phyloP scores from a whole-genome alignment of 192 early-diverging fungal species.

The Backusella morwellensis region DNA sequence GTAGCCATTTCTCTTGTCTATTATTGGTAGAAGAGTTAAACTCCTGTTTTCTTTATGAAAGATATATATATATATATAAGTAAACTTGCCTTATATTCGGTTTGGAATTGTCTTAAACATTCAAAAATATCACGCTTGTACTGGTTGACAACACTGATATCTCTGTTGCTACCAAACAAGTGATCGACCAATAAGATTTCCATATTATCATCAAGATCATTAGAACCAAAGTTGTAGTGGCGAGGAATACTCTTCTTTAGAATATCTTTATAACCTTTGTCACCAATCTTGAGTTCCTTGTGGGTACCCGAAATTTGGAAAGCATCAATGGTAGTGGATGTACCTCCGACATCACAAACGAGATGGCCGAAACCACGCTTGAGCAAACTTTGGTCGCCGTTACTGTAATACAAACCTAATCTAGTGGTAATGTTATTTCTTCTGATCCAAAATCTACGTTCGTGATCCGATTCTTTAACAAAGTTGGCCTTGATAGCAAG shows the following conservation, averaged over 20 bases:
- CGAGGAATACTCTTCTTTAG: not conserved
- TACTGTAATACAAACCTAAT: not conserved
- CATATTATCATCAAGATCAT: not conserved
- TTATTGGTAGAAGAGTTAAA: not conserved
- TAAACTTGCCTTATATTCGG: not conserved
- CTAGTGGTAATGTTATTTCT: not conserved
- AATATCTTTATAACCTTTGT: not conserved
- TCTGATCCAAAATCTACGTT: not conserved
- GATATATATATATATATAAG: not conserved
- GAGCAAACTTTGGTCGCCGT: not conserved
- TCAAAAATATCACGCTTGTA: constrained; percentile 4
- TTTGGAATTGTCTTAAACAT: constrained; percentile 1
- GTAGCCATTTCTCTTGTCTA: not conserved
- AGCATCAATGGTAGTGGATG: not conserved
- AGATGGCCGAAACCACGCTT: not conserved
- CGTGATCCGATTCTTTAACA: not conserved
- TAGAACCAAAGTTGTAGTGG: not conserved
- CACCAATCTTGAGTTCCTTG: not conserved
- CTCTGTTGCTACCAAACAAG: not conserved
- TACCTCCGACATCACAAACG: not conserved
- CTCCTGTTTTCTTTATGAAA: not conserved
- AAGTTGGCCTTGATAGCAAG: not conserved
- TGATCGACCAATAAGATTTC: not conserved
- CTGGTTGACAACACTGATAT: not conserved
- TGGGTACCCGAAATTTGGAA: not conserved